These are phyloP conservation scores for Westerdykella sp. DNA, from an alignment of 2,329 filamentous ascomycete species.

Conservation along the genomic window DNA sequence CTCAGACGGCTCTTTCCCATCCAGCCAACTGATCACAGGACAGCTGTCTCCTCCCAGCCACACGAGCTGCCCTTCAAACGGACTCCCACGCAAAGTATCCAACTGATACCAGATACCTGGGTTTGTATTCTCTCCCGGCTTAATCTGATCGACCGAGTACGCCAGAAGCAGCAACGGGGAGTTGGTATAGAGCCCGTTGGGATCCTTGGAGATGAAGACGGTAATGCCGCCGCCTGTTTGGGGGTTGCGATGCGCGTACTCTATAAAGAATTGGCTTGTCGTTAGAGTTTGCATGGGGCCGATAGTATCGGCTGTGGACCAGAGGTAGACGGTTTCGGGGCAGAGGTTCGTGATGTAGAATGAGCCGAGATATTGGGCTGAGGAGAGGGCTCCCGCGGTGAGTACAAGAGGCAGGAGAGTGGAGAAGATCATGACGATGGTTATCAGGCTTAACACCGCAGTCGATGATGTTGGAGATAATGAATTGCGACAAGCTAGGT, in stretches of 20 bases:
- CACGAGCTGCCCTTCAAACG: conserved; percentile 24
- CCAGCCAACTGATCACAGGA: background rate
- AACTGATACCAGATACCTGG: conserved; percentile 37
- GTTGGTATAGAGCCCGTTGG: conserved; percentile 29
- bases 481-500: background rate
- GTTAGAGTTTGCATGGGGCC: background rate
- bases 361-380: background rate
- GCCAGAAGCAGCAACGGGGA: conserved; percentile 1
- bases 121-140: conserved; percentile 18
- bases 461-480: background rate
- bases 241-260: conserved; percentile 32
- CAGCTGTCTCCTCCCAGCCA: background rate
- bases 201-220: conserved; percentile 37
- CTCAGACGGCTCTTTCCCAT: background rate
- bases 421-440: background rate
- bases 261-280: conserved; percentile 9
- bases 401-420: background rate
- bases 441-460: background rate
- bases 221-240: conserved; percentile 37
- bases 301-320: conserved; percentile 14
- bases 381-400: background rate
- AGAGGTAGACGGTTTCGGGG: conserved; percentile 14
- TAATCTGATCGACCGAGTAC: conserved; percentile 29
- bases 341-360: conserved; percentile 20
- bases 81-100: conserved; percentile 35